A percentile compares a stretch with the other conserved stretches of the same genome.
Evolutionary conservation across 345 rosid genomes (phyloP).

Genomic region (Citrus cavaleriei): DNA sequence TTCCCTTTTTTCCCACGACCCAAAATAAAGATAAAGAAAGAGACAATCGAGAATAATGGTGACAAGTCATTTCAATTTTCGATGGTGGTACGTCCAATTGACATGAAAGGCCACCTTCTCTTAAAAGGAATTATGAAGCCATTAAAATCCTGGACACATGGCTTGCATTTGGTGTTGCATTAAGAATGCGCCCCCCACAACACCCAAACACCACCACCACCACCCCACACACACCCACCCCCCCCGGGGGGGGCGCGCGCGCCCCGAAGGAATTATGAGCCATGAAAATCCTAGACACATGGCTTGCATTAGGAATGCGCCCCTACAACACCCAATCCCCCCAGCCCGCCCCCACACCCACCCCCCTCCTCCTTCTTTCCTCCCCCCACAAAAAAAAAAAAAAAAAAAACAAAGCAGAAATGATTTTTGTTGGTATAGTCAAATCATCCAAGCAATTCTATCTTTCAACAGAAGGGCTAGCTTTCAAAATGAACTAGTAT

Average conservation of each 20-base stretch:
- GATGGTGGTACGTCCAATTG: constrained; percentile 21
- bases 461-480: not conserved
- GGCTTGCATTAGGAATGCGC: not conserved
- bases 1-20: not conserved
- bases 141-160: not conserved
- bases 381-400: no score
- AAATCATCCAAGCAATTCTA: not conserved
- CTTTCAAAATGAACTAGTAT: no score
- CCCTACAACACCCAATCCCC: no score
- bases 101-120: constrained; percentile 15
- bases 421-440: not conserved
- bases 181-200: not conserved
- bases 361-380: no score
- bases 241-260: no score
- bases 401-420: not conserved
- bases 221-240: no score
- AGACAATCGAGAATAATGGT: not conserved
- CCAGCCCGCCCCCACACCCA: no score
- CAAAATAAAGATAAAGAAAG: not conserved
- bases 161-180: not conserved
- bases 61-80: constrained; percentile 15
- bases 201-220: no score
- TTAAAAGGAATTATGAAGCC: not conserved
- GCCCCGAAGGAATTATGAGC: not conserved
- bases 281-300: not conserved